Conservation (phyloP, 257 asterid genomes). For the Sherardia arvensis region DNA sequence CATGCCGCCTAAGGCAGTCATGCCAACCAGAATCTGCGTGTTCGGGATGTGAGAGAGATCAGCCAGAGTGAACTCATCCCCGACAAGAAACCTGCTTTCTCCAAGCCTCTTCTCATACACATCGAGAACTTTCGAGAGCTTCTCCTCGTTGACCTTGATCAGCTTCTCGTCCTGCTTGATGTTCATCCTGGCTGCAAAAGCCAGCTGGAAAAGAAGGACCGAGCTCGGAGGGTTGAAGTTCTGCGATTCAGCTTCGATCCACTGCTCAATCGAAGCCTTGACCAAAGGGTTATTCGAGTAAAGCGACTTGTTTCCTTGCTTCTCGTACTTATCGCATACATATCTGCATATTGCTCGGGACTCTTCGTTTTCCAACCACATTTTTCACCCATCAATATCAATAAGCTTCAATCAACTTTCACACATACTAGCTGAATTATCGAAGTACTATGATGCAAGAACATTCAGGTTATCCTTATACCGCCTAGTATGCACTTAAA, state of each 20-base stretch:
- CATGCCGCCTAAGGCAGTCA: background rate
- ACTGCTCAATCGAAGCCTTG: conserved; percentile 78
- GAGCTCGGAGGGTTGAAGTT: conserved; percentile 64
- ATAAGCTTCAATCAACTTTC: background rate
- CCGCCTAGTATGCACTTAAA: too few relatives aligned
- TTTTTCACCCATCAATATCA: background rate
- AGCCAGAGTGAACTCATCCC: conserved; percentile 69
- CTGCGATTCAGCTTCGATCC: conserved; percentile 73
- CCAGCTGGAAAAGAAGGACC: conserved; percentile 53
- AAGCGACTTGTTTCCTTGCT: conserved; percentile 48
- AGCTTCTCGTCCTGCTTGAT: conserved; percentile 54
- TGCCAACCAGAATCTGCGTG: conserved; percentile 24
- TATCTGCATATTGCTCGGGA: conserved; percentile 65
- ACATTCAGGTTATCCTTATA: too few relatives aligned
- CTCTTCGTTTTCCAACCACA: conserved; percentile 28
- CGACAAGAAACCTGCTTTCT: conserved; percentile 62
- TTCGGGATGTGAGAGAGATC: conserved; percentile 84
- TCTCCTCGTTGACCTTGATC: conserved; percentile 57
- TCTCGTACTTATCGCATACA: conserved; percentile 54
- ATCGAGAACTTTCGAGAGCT: conserved; percentile 70
- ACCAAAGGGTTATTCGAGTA: conserved; percentile 50
- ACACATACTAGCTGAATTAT: too few relatives aligned
- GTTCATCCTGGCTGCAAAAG: conserved; percentile 66
- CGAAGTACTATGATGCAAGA: too few relatives aligned
- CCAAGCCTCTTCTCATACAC: conserved; percentile 70